Percentiles rank a stretch among this genome's conserved stretches.
Evolutionary conservation across 2,329 filamentous ascomycete genomes (phyloP).

Genomic region (Fusarium stilboides): DNA sequence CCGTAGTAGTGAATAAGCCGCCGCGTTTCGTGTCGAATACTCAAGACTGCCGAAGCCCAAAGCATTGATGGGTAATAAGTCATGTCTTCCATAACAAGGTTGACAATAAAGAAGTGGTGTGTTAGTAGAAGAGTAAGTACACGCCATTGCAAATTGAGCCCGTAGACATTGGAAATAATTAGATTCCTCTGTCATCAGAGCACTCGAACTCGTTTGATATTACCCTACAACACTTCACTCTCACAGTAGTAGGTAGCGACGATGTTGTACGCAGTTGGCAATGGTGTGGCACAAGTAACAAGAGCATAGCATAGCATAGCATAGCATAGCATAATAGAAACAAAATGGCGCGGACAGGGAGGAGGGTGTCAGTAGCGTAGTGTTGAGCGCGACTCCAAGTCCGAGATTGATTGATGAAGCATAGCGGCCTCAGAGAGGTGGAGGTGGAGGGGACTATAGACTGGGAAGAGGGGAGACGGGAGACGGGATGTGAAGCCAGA

Average conservation of each 20-base stretch:
- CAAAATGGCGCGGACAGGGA: constrained; percentile 40
- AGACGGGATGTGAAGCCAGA: constrained; percentile 25
- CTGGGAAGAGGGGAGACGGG: constrained; percentile 28
- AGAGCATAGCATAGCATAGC: background rate
- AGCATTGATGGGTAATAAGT: constrained; percentile 14
- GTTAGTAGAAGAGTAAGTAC: constrained; percentile 8
- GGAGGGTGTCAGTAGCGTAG: constrained; percentile 48
- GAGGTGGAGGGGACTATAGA: constrained; percentile 39
- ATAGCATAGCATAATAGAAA: constrained; percentile 26
- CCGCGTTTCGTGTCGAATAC: constrained; percentile 32
- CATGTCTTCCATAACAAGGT: constrained; percentile 30
- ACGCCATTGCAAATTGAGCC: constrained; percentile 9
- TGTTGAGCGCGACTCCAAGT: constrained; percentile 42
- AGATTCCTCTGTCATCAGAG: constrained; percentile 9
- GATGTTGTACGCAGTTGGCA: constrained; percentile 36
- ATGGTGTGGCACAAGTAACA: constrained; percentile 48
- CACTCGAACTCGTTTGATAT: background rate
- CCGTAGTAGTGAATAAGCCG: constrained; percentile 20
- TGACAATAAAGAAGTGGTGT: constrained; percentile 25
- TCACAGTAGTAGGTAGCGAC: constrained; percentile 14
- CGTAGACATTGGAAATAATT: background rate
- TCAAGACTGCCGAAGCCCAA: constrained; percentile 21
- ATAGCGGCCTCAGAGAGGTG: constrained; percentile 47
- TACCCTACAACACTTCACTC: background rate
- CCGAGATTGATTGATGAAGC: constrained; percentile 49